Conservation (phyloP, 2,329 filamentous ascomycete genomes). For the Aspergillus thermomutatus region DNA sequence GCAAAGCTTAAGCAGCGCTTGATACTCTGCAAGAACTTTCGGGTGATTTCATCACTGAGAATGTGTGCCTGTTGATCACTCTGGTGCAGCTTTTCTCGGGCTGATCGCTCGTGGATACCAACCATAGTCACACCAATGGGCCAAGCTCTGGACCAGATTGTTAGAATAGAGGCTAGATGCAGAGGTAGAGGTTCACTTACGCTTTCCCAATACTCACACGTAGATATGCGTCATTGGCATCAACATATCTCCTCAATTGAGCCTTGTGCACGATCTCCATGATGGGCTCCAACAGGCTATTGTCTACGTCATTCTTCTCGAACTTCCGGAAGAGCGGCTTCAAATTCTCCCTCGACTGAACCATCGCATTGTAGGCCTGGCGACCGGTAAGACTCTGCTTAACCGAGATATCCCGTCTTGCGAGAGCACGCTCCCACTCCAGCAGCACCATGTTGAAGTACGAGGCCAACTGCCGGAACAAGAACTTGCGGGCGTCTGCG, state of each 20-base stretch:
- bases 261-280: slow-evolving; percentile 89
- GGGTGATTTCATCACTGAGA: slow-evolving; percentile 91
- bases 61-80: slow-evolving; percentile 79
- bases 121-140: slow-evolving; percentile 99
- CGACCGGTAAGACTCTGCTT: slow-evolving; percentile 76
- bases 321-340: slow-evolving; percentile 85
- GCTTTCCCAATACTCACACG: slow-evolving; percentile 91
- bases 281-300: slow-evolving; percentile 74
- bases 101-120: slow-evolving; percentile 95
- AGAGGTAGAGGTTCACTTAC: slow-evolving; percentile 29
- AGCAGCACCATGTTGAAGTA: slow-evolving; percentile 96
- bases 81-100: slow-evolving; percentile 90
- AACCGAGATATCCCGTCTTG: slow-evolving; percentile 52
- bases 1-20: slow-evolving; percentile 96
- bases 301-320: slow-evolving; percentile 74
- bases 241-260: slow-evolving; percentile 87
- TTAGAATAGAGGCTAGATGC: slow-evolving; percentile 10
- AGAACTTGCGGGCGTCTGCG: slow-evolving; percentile 61
- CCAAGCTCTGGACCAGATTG: slow-evolving; percentile 63
- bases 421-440: slow-evolving; percentile 80
- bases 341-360: slow-evolving; percentile 83
- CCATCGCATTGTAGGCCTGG: slow-evolving; percentile 78
- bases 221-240: slow-evolving; percentile 94
- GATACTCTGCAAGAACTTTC: slow-evolving; percentile 96
- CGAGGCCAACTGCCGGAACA: slow-evolving; percentile 84